Evolutionary conservation across 2,329 filamentous ascomycete species (phyloP).

Genomic region (Cordyceps pruinosa): DNA sequence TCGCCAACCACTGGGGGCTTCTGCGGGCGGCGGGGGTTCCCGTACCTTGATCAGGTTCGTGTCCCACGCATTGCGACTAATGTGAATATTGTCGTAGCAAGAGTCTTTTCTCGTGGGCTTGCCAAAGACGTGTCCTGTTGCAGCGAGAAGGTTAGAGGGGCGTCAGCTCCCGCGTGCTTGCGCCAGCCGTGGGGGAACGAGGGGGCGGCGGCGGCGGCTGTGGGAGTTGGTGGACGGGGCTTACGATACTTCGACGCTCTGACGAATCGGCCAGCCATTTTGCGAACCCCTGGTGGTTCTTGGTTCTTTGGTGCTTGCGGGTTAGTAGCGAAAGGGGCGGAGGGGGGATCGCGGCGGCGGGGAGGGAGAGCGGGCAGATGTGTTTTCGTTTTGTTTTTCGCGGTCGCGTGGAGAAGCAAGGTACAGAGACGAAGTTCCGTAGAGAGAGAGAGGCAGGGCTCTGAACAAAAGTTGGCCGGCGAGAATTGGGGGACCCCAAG

Average conservation of each 20-base stretch:
- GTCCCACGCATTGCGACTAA: constrained; percentile 98
- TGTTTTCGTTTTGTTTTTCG: not conserved
- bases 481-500: constrained; percentile 9
- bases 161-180: constrained; percentile 19
- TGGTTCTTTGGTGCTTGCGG: not conserved
- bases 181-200: constrained; percentile 6
- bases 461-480: not conserved
- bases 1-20: not conserved
- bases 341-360: not conserved
- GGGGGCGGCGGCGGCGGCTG: constrained; percentile 16
- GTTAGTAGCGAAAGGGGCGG: not conserved
- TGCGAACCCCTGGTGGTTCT: constrained; percentile 1
- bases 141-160: no score
- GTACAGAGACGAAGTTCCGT: not conserved
- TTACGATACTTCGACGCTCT: constrained; percentile 63
- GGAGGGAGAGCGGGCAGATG: not conserved
- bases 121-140: constrained; percentile 90
- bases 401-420: not conserved
- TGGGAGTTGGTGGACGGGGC: no score
- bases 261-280: constrained; percentile 59
- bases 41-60: constrained; percentile 92
- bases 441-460: not conserved
- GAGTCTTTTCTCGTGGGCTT: constrained; percentile 92
- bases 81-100: constrained; percentile 96
- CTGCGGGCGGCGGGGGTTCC: not conserved